Base-by-base conservation (phyloP, 306 rosid genomes). In the Carpinus fangiana region DNA sequence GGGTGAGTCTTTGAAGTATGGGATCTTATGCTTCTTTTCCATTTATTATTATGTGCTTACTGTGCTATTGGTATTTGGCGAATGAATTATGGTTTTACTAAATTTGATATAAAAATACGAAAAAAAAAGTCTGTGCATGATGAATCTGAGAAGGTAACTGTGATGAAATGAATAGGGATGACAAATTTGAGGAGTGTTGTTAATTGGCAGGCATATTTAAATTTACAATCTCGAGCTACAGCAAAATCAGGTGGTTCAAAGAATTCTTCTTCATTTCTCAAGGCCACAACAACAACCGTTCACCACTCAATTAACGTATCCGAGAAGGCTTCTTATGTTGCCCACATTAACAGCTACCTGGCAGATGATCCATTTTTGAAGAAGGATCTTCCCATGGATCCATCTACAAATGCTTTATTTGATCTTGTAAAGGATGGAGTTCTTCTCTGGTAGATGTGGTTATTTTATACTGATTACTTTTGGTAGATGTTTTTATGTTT, bases 341-440 rank as follows among this genome's bases (percentile, higher is more conserved):
- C 90, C 51, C 99, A 96, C 77, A 89, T 96, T 84, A 96, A 96
- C 80, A 78, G 86, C 85, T 96, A 79, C 81, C 79, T 96, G 80
- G 98, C 84, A 18, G 96, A 93, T 73, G 99, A 96, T 85, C 85
- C 88, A 52, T 93, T 91, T 84, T 62, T 93, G 89, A 77, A 84
- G 81, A 93, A 89, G 85, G 88, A 86, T 88, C 97, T 96, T 82
- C 99, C 99, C 2, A 69, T 96, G 28, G 94, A 96, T 88, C 96
- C 97, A 43, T 20, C 88, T 41, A 75, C 97, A 67, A 73, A 91
- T 84, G 94, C 86, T 20, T 79, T 96, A 81, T 96, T 96, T 91
- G 97, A 96, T 81, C 96, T 96, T 70, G 98, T 78, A 16, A 96
- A 88, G 86, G 99, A 87, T 75, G 99, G 99, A 65, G 99, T 96